These are phyloP conservation scores for Themeda triandra DNA, from an alignment of 176 grass and related monocot species.

Conservation along the genomic window DNA sequence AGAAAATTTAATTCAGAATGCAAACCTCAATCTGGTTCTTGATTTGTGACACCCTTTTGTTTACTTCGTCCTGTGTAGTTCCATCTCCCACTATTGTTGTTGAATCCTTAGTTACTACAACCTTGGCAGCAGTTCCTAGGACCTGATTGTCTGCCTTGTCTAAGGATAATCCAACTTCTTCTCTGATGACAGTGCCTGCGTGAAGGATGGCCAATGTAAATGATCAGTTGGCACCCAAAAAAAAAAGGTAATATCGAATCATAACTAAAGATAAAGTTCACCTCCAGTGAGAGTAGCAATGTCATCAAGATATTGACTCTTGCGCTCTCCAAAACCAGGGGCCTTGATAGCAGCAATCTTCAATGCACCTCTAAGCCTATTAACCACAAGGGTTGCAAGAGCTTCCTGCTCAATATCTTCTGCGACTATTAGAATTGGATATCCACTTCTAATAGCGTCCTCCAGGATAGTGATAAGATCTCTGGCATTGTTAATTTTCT, in stretches of 20 bases:
- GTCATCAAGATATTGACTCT: constrained; percentile 70
- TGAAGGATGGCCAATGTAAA: neutral
- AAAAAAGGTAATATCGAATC: neutral
- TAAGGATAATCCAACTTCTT: constrained; percentile 63
- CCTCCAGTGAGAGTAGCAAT: constrained; percentile 73
- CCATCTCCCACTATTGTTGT: constrained; percentile 64
- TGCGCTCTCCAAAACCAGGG: constrained; percentile 74
- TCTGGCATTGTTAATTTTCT: constrained; percentile 68
- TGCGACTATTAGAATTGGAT: constrained; percentile 60
- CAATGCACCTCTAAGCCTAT: constrained; percentile 69
- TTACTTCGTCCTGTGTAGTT: constrained; percentile 56
- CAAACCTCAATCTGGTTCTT: constrained; percentile 54
- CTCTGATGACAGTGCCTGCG: constrained; percentile 44
- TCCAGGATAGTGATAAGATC: constrained; percentile 65
- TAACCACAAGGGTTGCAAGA: constrained; percentile 72
- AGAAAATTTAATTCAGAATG: neutral
- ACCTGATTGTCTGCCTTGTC: constrained; percentile 53
- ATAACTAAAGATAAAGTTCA: constrained; percentile 5
- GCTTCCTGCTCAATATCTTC: constrained; percentile 87
- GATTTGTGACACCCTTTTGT: constrained; percentile 57
- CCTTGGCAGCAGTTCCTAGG: constrained; percentile 46
- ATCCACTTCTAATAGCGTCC: constrained; percentile 46
- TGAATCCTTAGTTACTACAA: constrained; percentile 68
- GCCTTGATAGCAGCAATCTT: constrained; percentile 71
- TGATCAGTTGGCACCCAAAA: neutral